Evolutionary conservation across 169 alveolate species (phyloP).

Genomic region (Theileria parva): DNA sequence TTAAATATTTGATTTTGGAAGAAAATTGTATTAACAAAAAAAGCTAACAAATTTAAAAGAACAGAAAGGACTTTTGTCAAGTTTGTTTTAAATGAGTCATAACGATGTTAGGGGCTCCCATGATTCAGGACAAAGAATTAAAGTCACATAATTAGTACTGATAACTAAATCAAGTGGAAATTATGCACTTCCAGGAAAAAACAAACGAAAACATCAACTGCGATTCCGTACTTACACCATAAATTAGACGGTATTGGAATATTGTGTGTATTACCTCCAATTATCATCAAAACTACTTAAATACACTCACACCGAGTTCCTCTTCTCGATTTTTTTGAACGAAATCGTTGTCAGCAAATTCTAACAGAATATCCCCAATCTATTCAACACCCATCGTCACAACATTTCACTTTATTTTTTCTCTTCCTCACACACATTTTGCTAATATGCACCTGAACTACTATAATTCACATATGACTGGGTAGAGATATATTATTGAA

Average conservation of each 20-base stretch:
- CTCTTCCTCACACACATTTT: neutral
- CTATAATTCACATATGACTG: neutral
- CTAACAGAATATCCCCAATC: neutral
- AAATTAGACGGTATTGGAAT: slow-evolving; percentile 7
- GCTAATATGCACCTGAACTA: neutral
- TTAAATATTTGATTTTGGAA: neutral
- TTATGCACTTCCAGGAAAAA: neutral
- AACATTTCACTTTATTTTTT: neutral
- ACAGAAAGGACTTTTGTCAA: neutral
- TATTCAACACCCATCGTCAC: neutral
- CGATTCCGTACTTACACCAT: neutral
- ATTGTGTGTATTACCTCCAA: neutral
- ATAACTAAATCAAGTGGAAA: neutral
- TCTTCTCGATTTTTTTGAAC: neutral
- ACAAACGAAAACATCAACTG: slow-evolving; percentile 3
- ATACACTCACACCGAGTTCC: neutral
- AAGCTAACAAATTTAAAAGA: neutral
- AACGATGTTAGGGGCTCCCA: neutral
- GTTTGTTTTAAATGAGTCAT: neutral
- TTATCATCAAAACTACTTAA: neutral
- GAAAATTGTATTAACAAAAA: neutral
- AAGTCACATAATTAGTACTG: neutral
- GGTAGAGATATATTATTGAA: neutral
- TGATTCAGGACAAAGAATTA: neutral
- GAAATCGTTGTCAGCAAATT: neutral